These are phyloP conservation scores for Trichosporon sp. DNA, from an alignment of 1,284 basidiomycete species.

Conservation along the genomic window DNA sequence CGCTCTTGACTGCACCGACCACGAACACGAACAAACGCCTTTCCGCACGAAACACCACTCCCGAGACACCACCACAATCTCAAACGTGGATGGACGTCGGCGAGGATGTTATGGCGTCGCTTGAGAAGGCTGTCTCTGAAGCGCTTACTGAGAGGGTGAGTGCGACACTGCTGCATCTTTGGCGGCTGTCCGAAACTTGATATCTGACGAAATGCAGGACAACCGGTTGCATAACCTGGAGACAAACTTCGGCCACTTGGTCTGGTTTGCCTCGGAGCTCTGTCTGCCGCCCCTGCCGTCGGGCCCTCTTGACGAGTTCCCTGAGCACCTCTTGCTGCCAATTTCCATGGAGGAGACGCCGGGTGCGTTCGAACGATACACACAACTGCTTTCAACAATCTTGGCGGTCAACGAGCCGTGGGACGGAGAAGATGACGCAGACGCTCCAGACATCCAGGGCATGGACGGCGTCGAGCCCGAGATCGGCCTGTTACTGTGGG, in stretches of 20 bases:
- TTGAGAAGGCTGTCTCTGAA: constrained; percentile 38
- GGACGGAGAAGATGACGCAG: constrained; percentile 38
- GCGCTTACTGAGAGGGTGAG: constrained; percentile 50
- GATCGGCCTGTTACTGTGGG: constrained; percentile 49
- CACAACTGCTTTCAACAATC: constrained; percentile 37
- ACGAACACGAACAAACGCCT: constrained; percentile 26
- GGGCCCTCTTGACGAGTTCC: constrained; percentile 33
- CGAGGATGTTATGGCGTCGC: constrained; percentile 42
- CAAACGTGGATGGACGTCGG: constrained; percentile 45
- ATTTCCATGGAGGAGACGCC: constrained; percentile 40
- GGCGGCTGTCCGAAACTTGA: not conserved
- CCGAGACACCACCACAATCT: not conserved
- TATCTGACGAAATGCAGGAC: constrained; percentile 35
- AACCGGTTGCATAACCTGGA: constrained; percentile 41
- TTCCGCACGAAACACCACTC: constrained; percentile 23
- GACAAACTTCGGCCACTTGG: constrained; percentile 45
- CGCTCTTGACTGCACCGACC: constrained; percentile 25
- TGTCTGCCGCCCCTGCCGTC: constrained; percentile 40
- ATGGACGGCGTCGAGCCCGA: constrained; percentile 53
- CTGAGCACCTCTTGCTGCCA: constrained; percentile 41
- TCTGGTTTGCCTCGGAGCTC: constrained; percentile 52
- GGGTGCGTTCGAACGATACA: constrained; percentile 40
- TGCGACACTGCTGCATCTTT: not conserved
- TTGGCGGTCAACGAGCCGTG: constrained; percentile 36
- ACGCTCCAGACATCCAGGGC: constrained; percentile 38